phyloP scores from a whole-genome alignment of 805 yeast genomes.

The Zygosaccharomyces pseudorouxii region DNA sequence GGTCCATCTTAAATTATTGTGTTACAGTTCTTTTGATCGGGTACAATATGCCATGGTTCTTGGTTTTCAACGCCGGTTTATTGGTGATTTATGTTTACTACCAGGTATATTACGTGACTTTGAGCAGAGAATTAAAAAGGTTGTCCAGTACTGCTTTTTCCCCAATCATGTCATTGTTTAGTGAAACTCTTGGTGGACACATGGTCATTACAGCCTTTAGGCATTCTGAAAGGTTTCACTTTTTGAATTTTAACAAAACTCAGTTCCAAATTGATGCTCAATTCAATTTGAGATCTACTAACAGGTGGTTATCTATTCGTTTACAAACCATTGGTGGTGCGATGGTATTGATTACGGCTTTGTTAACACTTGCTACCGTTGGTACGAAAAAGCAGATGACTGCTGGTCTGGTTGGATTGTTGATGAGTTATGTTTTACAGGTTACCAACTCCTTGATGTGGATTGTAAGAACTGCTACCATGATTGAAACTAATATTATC shows the following conservation, averaged over 20 bases:
- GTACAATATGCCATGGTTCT: slow-evolving; percentile 49
- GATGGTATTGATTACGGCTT: slow-evolving; percentile 48
- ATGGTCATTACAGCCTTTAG: slow-evolving; percentile 73
- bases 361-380: slow-evolving; percentile 41
- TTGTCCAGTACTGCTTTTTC: slow-evolving; percentile 62
- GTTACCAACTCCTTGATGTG: slow-evolving; percentile 50
- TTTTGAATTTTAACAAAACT: slow-evolving; percentile 47
- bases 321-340: slow-evolving; percentile 57
- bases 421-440: slow-evolving; percentile 59
- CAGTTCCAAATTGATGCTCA: slow-evolving; percentile 46
- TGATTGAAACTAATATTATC: slow-evolving; percentile 58
- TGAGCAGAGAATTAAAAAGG: slow-evolving; percentile 76
- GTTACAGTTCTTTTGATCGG: slow-evolving; percentile 52
- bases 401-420: slow-evolving; percentile 59
- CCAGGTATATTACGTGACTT: slow-evolving; percentile 62
- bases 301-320: slow-evolving; percentile 63
- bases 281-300: slow-evolving; percentile 49
- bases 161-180: slow-evolving; percentile 78
- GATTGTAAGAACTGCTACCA: slow-evolving; percentile 58
- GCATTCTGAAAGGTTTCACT: slow-evolving; percentile 60
- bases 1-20: slow-evolving; percentile 41
- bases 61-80: slow-evolving; percentile 40
- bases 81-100: slow-evolving; percentile 62
- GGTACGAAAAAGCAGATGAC: slow-evolving; percentile 41
- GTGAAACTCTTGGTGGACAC: slow-evolving; percentile 74